These are phyloP conservation scores for Verbascum thapsus DNA, from an alignment of 257 asterid genomes.

Conservation along the genomic window DNA sequence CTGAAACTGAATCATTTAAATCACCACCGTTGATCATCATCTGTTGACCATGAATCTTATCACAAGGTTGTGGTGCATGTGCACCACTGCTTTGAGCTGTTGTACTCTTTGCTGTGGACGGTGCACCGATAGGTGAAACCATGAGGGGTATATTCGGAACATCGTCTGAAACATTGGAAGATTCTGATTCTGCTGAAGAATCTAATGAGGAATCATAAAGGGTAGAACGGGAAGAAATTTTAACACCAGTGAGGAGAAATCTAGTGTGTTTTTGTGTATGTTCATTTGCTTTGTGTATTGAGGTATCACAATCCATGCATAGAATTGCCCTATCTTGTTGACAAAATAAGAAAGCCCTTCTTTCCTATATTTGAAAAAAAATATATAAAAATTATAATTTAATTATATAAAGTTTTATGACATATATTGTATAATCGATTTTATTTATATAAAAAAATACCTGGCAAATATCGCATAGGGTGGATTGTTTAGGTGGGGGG, in stretches of 20 bases:
- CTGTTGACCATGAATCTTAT: constrained; percentile 13
- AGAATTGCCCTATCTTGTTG: constrained; percentile 90
- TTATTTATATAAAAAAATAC: too few species aligned
- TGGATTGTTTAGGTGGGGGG: constrained; percentile 63
- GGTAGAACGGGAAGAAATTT: constrained; percentile 53
- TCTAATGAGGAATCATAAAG: constrained; percentile 40
- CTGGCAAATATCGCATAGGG: constrained; percentile 89
- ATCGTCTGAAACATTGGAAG: not conserved
- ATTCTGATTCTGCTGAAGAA: constrained; percentile 27
- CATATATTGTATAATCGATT: too few species aligned
- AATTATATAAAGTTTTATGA: too few species aligned
- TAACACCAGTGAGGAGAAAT: constrained; percentile 75
- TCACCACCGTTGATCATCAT: constrained; percentile 29
- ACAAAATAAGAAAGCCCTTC: constrained; percentile 84
- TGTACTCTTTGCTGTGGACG: constrained; percentile 35
- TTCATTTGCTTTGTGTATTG: constrained; percentile 75
- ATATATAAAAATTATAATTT: too few species aligned
- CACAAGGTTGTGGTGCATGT: constrained; percentile 16
- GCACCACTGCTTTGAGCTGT: constrained; percentile 17
- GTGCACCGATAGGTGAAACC: constrained; percentile 8
- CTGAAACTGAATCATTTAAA: constrained; percentile 24
- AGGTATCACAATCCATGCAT: constrained; percentile 74
- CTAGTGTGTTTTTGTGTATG: constrained; percentile 77
- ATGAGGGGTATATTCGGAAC: too few species aligned
- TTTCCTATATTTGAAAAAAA: constrained; percentile 45